A percentile compares a stretch with the other conserved stretches of the same genome.
Conservation (phyloP, 768 basidiomycete genomes). For the Sarcomyxa edulis region DNA sequence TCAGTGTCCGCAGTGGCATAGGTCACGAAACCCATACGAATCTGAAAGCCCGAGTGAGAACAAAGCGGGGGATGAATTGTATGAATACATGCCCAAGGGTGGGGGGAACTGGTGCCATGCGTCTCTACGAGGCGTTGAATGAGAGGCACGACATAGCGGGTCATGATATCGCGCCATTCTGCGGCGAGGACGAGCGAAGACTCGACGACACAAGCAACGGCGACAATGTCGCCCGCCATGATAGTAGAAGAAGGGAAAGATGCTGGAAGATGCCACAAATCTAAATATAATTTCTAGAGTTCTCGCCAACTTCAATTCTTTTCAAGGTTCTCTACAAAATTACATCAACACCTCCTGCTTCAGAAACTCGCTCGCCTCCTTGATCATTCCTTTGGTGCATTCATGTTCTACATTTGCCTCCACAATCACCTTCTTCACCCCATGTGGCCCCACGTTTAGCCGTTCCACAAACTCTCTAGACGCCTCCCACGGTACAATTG, state of each 20-base stretch:
- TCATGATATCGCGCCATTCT: slow-evolving; percentile 45
- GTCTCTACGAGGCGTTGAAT: slow-evolving; percentile 46
- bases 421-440: slow-evolving; percentile 52
- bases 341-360: not conserved
- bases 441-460: slow-evolving; percentile 46
- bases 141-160: slow-evolving; percentile 45
- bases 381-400: slow-evolving; percentile 56
- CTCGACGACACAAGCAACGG: slow-evolving; percentile 57
- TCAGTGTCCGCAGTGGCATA: slow-evolving; percentile 57
- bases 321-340: not conserved
- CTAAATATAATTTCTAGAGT: not conserved
- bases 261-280: not conserved
- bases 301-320: not conserved
- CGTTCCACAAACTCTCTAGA: slow-evolving; percentile 51
- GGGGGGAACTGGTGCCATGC: slow-evolving; percentile 31
- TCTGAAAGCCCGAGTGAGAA: slow-evolving; percentile 14
- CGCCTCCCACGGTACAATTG: slow-evolving; percentile 60
- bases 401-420: slow-evolving; percentile 57
- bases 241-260: slow-evolving; percentile 1
- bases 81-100: slow-evolving; percentile 2
- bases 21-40: slow-evolving; percentile 48
- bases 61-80: not conserved
- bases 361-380: not conserved
- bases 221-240: slow-evolving; percentile 21
- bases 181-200: slow-evolving; percentile 48